Conservation (phyloP, 2,329 filamentous ascomycete species). For the Plenodomus lindquistii region DNA sequence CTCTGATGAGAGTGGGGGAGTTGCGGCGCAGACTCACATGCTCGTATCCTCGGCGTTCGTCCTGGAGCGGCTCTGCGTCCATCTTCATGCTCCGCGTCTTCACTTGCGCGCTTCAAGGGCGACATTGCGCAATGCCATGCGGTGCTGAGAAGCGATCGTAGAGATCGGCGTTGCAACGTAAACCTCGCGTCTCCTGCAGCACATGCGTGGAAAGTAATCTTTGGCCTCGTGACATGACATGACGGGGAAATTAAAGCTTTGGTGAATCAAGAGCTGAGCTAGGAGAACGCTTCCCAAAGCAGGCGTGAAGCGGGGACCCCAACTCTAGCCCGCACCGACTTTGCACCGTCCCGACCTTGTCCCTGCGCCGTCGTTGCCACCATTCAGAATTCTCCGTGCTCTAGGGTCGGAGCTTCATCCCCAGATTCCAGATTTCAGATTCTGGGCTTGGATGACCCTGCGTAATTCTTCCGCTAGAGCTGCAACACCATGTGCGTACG, state of each 20-base stretch:
- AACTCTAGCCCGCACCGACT: too few species aligned
- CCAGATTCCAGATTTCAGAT: too few species aligned
- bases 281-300: not conserved
- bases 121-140: conserved; percentile 67
- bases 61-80: conserved; percentile 29
- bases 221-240: conserved; percentile 1
- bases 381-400: too few species aligned
- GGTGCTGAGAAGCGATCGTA: conserved; percentile 11
- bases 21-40: conserved; percentile 20
- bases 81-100: conserved; percentile 33
- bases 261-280: not conserved
- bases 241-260: not conserved
- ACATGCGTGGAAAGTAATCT: not conserved
- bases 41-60: conserved; percentile 30
- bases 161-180: conserved; percentile 9
- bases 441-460: too few species aligned
- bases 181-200: not conserved
- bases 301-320: not conserved
- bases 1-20: not conserved
- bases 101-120: conserved; percentile 33
- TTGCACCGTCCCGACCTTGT: not conserved
- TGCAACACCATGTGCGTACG: too few species aligned
- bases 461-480: too few species aligned
- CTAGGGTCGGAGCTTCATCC: not conserved
- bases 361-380: not conserved